Evolutionary conservation across 805 yeast genomes (phyloP).

Genomic region (Vanderwaltozyma verrucispora): DNA sequence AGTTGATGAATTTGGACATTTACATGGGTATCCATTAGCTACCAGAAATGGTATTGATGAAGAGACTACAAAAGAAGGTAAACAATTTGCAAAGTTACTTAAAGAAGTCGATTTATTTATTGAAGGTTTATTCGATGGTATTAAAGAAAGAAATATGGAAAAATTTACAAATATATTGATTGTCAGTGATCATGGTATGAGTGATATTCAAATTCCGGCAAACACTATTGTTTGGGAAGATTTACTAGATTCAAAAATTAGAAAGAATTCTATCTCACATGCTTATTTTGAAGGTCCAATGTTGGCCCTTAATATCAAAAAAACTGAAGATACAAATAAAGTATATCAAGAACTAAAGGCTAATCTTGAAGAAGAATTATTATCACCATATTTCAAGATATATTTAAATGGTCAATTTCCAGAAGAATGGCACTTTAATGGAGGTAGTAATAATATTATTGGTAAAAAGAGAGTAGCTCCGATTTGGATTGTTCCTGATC

Average conservation of each 20-base stretch:
- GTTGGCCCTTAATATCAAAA: conserved; percentile 6
- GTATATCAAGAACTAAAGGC: conserved; percentile 35
- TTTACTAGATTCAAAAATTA: conserved; percentile 36
- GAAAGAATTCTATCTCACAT: conserved; percentile 7
- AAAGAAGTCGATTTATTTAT: conserved; percentile 57
- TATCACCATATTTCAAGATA: conserved; percentile 25
- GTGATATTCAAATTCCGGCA: conserved; percentile 54
- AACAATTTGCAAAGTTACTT: conserved; percentile 29
- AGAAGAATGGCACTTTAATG: conserved; percentile 24
- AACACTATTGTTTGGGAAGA: conserved; percentile 51
- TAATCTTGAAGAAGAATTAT: conserved; percentile 22
- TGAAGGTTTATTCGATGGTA: conserved; percentile 36
- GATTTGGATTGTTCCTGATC: conserved; percentile 72
- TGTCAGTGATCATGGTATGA: conserved; percentile 92
- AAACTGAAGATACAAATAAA: conserved; percentile 21
- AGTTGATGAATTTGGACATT: conserved; percentile 71
- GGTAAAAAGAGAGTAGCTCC: conserved; percentile 62
- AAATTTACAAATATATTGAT: conserved; percentile 63
- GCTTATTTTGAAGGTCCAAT: conserved; percentile 13
- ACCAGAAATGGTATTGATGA: conserved; percentile 18
- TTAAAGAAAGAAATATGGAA: conserved; percentile 45
- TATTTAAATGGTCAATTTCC: conserved; percentile 48
- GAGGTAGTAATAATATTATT: conserved; percentile 27
- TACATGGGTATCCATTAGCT: conserved; percentile 55
- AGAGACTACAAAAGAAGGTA: neutral